Evolutionary conservation across 192 early-diverging fungal genomes (phyloP).

Genomic region (Phycomyces blakesleeanus): DNA sequence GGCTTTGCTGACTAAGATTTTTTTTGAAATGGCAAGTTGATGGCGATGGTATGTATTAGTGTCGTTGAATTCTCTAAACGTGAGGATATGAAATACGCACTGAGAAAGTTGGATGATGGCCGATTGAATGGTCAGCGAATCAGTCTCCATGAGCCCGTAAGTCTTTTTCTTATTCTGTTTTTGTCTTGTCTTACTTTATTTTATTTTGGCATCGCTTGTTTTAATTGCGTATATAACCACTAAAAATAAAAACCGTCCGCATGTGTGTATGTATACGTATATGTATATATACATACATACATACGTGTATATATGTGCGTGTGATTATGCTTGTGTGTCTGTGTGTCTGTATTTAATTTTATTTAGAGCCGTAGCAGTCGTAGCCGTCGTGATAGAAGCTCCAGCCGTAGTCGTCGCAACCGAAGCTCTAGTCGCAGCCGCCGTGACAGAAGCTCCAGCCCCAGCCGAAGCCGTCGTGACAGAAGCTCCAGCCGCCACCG

Average conservation of each 20-base stretch:
- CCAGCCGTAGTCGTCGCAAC: slow-evolving; percentile 8
- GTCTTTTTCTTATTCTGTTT: slow-evolving; percentile 5
- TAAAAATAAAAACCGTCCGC: too few relatives aligned
- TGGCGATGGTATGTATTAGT: slow-evolving; percentile 37
- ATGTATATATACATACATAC: too few relatives aligned
- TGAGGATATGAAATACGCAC: slow-evolving; percentile 80
- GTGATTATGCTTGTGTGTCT: too few relatives aligned
- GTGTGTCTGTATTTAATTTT: too few relatives aligned
- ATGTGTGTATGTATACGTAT: too few relatives aligned
- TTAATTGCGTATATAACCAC: too few relatives aligned
- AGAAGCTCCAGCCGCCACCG: neutral
- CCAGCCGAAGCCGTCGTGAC: neutral
- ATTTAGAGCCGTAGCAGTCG: neutral
- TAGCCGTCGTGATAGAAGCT: slow-evolving; percentile 24
- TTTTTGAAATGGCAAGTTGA: too few relatives aligned
- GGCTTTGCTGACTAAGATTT: neutral
- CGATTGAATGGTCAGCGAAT: slow-evolving; percentile 67
- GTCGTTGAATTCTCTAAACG: slow-evolving; percentile 84
- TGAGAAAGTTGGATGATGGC: slow-evolving; percentile 78
- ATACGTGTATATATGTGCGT: too few relatives aligned
- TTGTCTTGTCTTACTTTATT: neutral
- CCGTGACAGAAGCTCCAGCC: neutral
- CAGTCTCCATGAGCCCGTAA: slow-evolving; percentile 59
- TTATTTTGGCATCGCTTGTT: too few relatives aligned
- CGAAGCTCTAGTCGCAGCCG: neutral